These are phyloP conservation scores for Andrographis paniculata DNA, from an alignment of 305 asterid genomes.

Conservation along the genomic window DNA sequence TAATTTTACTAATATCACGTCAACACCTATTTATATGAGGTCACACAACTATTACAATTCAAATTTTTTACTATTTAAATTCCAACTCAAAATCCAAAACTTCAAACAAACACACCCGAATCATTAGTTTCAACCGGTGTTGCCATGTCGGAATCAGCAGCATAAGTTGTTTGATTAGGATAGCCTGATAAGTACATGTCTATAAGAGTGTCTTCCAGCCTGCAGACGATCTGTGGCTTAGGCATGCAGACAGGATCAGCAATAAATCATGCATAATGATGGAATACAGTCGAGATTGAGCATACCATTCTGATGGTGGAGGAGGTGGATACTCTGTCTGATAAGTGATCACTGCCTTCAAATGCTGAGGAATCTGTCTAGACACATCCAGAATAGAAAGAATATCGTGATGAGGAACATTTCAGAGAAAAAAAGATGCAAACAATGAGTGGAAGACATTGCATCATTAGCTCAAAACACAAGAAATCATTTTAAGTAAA, in stretches of 20 bases:
- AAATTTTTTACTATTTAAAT: no score
- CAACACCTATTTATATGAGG: no score
- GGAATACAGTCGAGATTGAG: slow-evolving; percentile 13
- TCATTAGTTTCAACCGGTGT: slow-evolving; percentile 26
- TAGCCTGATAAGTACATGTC: slow-evolving; percentile 74
- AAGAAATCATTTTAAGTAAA: no score
- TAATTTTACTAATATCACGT: no score
- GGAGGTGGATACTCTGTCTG: slow-evolving; percentile 54
- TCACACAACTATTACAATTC: no score
- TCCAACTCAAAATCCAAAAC: no score
- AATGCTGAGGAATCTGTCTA: slow-evolving; percentile 39
- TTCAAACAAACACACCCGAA: slow-evolving; percentile 17
- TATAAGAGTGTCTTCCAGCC: slow-evolving; percentile 95
- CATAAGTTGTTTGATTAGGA: slow-evolving; percentile 31
- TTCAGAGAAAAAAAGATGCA: not conserved
- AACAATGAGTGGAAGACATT: no score
- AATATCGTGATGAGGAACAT: slow-evolving; percentile 12
- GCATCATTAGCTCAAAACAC: no score
- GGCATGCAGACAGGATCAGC: slow-evolving; percentile 14
- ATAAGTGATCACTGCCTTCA: slow-evolving; percentile 23
- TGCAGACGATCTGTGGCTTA: slow-evolving; percentile 29
- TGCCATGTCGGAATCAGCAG: slow-evolving; percentile 24
- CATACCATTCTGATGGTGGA: slow-evolving; percentile 91
- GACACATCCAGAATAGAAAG: slow-evolving; percentile 18
- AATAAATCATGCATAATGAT: slow-evolving; percentile 12